Evolutionary conservation across 2,329 filamentous ascomycete species (phyloP).

Genomic region (Amylocarpus encephaloides): DNA sequence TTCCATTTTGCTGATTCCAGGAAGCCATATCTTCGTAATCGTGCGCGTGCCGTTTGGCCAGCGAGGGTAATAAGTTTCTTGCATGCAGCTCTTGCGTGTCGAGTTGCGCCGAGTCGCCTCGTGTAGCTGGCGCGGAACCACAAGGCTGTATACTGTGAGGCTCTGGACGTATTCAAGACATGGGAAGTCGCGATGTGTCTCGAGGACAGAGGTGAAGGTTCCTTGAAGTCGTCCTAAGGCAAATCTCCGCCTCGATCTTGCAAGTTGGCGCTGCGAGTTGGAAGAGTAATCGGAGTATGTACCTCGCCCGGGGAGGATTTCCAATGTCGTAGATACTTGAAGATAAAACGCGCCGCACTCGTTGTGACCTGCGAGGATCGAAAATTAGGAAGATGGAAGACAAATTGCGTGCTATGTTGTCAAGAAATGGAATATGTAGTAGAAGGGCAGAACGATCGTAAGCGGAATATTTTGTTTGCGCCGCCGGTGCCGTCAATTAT

Average conservation of each 20-base stretch:
- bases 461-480: neutral
- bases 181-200: neutral
- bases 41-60: constrained; percentile 5
- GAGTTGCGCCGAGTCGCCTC: constrained; percentile 15
- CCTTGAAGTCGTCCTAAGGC: too few species aligned
- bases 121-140: constrained; percentile 7
- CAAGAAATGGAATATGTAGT: too few species aligned
- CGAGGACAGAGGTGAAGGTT: neutral
- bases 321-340: too few species aligned
- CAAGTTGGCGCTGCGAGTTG: too few species aligned
- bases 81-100: constrained; percentile 24
- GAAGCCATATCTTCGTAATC: constrained; percentile 31
- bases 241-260: too few species aligned
- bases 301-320: too few species aligned
- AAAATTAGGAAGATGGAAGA: too few species aligned
- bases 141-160: constrained; percentile 8
- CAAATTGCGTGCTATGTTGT: too few species aligned
- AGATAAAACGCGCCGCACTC: too few species aligned
- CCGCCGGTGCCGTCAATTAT: neutral
- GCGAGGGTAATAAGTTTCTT: constrained; percentile 9
- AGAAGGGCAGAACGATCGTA: too few species aligned
- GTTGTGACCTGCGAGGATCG: too few species aligned
- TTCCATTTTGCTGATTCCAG: constrained; percentile 33
- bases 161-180: neutral
- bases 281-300: too few species aligned